These are phyloP conservation scores for Spathaspora girioi DNA, from an alignment of 805 yeast genomes.

Conservation along the genomic window DNA sequence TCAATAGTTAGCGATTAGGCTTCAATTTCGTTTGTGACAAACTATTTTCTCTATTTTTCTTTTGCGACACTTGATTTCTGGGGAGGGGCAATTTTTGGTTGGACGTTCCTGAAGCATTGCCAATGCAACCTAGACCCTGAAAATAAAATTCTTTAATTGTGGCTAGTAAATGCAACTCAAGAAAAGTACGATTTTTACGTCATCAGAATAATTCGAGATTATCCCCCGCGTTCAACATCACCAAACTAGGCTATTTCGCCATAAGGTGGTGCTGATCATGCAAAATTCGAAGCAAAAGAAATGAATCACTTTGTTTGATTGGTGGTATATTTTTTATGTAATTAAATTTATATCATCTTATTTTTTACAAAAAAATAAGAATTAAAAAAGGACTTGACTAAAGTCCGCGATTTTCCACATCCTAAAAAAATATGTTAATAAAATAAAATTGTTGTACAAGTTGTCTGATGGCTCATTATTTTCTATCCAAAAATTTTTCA, in stretches of 20 bases:
- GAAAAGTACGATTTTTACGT: no score
- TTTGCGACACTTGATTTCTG: neutral
- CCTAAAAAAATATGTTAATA: neutral
- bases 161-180: neutral
- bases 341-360: neutral
- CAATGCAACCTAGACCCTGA: neutral
- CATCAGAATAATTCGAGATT: neutral
- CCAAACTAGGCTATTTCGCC: neutral
- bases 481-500: neutral
- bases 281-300: neutral
- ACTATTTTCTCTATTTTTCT: neutral
- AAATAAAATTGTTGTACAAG: neutral
- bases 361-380: neutral
- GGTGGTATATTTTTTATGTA: neutral
- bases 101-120: neutral
- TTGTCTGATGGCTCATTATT: neutral
- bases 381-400: neutral
- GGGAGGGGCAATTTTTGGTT: neutral
- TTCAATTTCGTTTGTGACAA: neutral
- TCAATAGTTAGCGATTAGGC: neutral
- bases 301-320: neutral
- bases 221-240: neutral
- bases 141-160: neutral
- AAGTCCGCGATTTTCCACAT: neutral
- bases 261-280: neutral